Conservation (phyloP, 257 asterid species). For the Nemophila menziesii region DNA sequence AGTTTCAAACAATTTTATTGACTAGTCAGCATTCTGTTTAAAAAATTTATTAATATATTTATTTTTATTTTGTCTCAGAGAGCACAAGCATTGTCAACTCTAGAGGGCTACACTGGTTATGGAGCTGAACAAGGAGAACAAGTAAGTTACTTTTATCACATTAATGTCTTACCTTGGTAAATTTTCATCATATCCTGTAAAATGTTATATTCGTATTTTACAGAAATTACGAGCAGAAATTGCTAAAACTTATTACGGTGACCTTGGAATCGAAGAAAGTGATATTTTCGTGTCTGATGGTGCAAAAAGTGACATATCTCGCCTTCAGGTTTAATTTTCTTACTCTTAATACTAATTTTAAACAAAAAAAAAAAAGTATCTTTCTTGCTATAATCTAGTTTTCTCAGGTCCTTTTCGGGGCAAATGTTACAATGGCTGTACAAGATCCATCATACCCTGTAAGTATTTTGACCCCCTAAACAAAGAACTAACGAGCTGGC, state of each 20-base stretch:
- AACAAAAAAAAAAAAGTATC: not conserved
- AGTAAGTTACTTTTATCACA: conserved; percentile 26
- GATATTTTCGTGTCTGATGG: conserved; percentile 98
- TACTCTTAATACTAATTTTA: not conserved
- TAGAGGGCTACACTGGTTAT: conserved; percentile 83
- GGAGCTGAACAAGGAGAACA: conserved; percentile 99
- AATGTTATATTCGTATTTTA: too few relatives aligned
- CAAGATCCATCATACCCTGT: conserved; percentile 99
- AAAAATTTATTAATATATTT: conserved; percentile 7
- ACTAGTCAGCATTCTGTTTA: conserved; percentile 4
- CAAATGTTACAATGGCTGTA: conserved; percentile 87
- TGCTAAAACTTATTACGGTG: conserved; percentile 71
- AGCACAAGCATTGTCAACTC: conserved; percentile 59
- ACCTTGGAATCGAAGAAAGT: conserved; percentile 74
- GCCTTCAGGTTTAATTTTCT: conserved; percentile 60
- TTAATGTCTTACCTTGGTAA: too few relatives aligned
- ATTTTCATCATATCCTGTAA: too few relatives aligned
- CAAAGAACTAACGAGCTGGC: not conserved
- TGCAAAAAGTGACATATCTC: conserved; percentile 96
- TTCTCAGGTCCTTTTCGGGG: conserved; percentile 82
- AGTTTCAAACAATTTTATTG: not conserved
- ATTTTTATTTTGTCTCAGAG: conserved; percentile 34
- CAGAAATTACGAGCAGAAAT: conserved; percentile 86
- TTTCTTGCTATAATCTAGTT: conserved; percentile 1
- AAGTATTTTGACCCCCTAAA: conserved; percentile 8